phyloP scores from a whole-genome alignment of 176 grass and related monocot species.

The Areca catechu region DNA sequence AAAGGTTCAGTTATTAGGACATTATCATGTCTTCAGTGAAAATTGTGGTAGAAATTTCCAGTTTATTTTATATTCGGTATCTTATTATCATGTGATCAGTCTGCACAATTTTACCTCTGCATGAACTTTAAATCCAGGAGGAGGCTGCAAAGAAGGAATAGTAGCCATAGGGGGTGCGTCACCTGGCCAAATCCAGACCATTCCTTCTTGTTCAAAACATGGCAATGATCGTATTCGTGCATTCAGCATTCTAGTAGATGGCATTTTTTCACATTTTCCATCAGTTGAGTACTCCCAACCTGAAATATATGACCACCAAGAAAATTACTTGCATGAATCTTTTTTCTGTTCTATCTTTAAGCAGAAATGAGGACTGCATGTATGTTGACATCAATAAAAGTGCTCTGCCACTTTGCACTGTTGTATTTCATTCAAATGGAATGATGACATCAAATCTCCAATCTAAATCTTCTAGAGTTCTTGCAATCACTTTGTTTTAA shows the following conservation, averaged over 20 bases:
- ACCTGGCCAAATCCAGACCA: conserved; percentile 98
- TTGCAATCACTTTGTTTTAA: too few relatives aligned
- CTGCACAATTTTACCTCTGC: conserved; percentile 54
- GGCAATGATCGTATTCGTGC: conserved; percentile 70
- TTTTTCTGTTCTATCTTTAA: background rate
- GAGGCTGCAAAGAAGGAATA: conserved; percentile 76
- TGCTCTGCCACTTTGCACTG: too few relatives aligned
- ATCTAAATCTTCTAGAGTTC: too few relatives aligned
- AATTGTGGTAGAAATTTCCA: too few relatives aligned
- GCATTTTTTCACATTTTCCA: conserved; percentile 97
- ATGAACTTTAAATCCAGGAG: conserved; percentile 75
- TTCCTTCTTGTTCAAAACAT: conserved; percentile 94
- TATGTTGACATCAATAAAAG: too few relatives aligned
- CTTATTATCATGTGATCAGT: too few relatives aligned
- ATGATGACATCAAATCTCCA: too few relatives aligned
- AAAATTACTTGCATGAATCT: conserved; percentile 10
- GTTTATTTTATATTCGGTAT: too few relatives aligned
- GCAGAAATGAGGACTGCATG: too few relatives aligned
- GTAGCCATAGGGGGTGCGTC: conserved; percentile 50
- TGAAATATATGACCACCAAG: conserved; percentile 26
- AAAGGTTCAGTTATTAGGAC: too few relatives aligned
- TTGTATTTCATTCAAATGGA: too few relatives aligned
- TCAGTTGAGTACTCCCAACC: conserved; percentile 96
- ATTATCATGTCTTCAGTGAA: too few relatives aligned
- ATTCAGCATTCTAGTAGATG: conserved; percentile 70